Percentiles rank a stretch among this genome's conserved stretches.
Evolutionary conservation across 75 land plant species (phyloP).

Genomic region (Larix kaempferi): DNA sequence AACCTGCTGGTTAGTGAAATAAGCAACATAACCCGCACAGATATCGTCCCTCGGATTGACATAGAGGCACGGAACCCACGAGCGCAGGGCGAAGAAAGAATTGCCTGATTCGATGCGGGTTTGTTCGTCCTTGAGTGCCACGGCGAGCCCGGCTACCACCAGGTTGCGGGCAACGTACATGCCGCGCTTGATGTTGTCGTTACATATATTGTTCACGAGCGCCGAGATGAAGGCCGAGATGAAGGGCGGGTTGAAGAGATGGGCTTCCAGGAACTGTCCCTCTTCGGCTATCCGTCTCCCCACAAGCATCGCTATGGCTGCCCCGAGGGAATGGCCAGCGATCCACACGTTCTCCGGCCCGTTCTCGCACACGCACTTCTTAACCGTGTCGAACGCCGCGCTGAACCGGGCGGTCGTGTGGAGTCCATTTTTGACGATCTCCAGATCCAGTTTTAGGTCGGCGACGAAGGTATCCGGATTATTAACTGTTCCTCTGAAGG

Average conservation of each 20-base stretch:
- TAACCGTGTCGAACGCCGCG: conserved; percentile 32
- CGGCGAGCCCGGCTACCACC: conserved; percentile 52
- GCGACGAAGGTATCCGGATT: conserved; percentile 23
- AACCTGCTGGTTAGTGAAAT: conserved; percentile 41
- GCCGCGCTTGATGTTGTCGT: conserved; percentile 38
- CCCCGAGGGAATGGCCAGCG: conserved; percentile 69
- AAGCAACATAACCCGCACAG: conserved; percentile 53
- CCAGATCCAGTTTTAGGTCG: conserved; percentile 37
- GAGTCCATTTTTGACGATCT: conserved; percentile 36
- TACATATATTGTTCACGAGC: conserved; percentile 50
- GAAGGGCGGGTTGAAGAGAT: conserved; percentile 68
- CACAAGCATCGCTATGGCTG: conserved; percentile 53
- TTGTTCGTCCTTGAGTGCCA: conserved; percentile 13
- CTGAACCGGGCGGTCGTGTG: conserved; percentile 47
- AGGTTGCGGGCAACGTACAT: conserved; percentile 44
- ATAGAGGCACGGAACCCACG: conserved; percentile 53
- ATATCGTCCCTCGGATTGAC: conserved; percentile 48
- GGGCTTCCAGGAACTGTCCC: conserved; percentile 31
- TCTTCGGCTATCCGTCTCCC: conserved; percentile 44
- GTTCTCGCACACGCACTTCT: neutral
- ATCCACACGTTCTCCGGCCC: conserved; percentile 39
- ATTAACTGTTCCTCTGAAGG: conserved; percentile 57
- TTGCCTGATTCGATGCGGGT: conserved; percentile 4
- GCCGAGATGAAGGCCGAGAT: no score
- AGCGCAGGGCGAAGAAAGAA: conserved; percentile 24